A percentile compares a stretch with the other conserved stretches of the same genome.
Conservation (phyloP, 148 eudicot genomes). For the Dianthus caryophyllus region DNA sequence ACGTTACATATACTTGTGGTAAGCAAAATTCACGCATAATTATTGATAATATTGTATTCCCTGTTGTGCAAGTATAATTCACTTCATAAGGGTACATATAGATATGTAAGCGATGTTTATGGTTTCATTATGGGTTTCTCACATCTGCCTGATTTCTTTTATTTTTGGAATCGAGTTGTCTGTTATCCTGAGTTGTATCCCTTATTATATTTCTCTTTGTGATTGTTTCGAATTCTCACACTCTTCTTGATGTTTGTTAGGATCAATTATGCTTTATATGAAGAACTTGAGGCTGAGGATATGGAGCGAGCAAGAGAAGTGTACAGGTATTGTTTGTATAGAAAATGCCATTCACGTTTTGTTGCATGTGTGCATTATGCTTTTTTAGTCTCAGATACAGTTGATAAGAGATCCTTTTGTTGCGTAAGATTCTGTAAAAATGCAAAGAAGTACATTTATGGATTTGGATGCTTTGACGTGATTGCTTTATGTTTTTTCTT, state of each 20-base stretch:
- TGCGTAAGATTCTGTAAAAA: background rate
- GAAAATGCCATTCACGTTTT: background rate
- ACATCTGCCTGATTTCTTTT: too few relatives aligned
- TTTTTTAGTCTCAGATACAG: background rate
- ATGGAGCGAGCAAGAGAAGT: slow-evolving; percentile 73
- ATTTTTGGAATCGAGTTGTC: too few relatives aligned
- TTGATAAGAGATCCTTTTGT: background rate
- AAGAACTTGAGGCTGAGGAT: slow-evolving; percentile 86
- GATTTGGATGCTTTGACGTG: background rate
- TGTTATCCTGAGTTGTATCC: too few relatives aligned
- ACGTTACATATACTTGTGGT: slow-evolving; percentile 89
- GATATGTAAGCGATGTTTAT: background rate
- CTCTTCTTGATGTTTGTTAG: slow-evolving; percentile 25
- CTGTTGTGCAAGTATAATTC: background rate
- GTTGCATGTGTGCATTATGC: background rate
- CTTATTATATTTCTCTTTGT: background rate
- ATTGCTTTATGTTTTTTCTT: background rate
- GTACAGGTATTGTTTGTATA: slow-evolving; percentile 55
- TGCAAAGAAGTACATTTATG: background rate
- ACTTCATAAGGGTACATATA: background rate
- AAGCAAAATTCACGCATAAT: slow-evolving; percentile 19
- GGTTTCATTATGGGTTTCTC: too few relatives aligned
- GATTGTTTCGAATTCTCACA: slow-evolving; percentile 1
- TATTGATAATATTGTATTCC: background rate
- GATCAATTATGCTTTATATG: slow-evolving; percentile 86